phyloP scores from a whole-genome alignment of 306 rosid species.

The Rosa rugosa region DNA sequence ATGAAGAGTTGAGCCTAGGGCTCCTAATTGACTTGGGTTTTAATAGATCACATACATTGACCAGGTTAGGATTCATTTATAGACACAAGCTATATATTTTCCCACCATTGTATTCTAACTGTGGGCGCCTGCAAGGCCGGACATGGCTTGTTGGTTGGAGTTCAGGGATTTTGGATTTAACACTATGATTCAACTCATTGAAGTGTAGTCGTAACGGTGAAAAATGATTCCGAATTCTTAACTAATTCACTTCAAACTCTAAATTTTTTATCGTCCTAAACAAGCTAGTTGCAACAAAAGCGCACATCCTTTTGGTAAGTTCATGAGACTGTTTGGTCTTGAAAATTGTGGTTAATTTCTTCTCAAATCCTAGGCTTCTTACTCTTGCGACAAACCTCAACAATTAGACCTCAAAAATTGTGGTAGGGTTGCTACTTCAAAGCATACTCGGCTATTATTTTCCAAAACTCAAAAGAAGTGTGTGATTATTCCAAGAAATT shows the following conservation, averaged over 20 bases:
- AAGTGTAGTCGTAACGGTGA: too few relatives aligned
- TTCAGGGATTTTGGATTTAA: neutral
- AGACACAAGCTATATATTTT: neutral
- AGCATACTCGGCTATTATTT: neutral
- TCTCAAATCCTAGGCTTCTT: too few relatives aligned
- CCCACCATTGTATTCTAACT: neutral
- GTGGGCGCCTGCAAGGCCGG: neutral
- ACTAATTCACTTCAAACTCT: too few relatives aligned
- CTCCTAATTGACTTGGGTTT: neutral
- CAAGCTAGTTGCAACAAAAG: too few relatives aligned
- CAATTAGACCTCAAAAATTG: neutral
- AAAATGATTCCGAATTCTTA: too few relatives aligned
- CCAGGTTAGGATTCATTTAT: neutral
- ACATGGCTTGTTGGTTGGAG: neutral
- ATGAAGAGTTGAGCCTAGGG: neutral
- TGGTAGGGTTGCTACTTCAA: neutral
- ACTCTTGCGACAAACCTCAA: too few relatives aligned
- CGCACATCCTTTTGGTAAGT: too few relatives aligned
- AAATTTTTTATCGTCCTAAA: too few relatives aligned
- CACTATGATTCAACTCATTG: neutral
- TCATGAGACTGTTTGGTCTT: too few relatives aligned
- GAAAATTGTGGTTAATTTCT: too few relatives aligned
- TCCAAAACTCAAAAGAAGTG: neutral
- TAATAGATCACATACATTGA: neutral
- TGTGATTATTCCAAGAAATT: neutral